These are phyloP conservation scores for Apiotrichum domesticum DNA, from an alignment of 1,284 basidiomycete species.

Conservation along the genomic window DNA sequence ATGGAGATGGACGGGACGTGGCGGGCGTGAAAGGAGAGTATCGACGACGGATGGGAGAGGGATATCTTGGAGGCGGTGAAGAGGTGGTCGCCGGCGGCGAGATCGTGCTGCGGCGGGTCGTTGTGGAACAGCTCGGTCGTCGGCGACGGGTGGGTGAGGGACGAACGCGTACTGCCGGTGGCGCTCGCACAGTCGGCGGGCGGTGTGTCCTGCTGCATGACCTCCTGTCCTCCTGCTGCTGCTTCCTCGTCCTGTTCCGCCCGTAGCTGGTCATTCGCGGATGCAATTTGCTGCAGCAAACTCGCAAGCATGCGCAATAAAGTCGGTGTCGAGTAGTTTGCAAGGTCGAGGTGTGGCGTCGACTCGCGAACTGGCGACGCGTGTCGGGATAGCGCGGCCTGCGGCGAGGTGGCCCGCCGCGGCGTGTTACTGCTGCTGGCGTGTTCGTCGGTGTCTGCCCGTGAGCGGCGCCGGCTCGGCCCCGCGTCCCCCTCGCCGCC, in stretches of 20 bases:
- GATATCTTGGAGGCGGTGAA: conserved; percentile 69
- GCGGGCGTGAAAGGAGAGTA: conserved; percentile 89
- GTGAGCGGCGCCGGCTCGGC: conserved; percentile 12
- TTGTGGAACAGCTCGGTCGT: conserved; percentile 36
- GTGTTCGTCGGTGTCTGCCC: background rate
- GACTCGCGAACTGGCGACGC: conserved; percentile 6
- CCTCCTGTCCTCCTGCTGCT: conserved; percentile 4
- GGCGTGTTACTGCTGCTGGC: background rate
- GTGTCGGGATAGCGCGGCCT: conserved; percentile 12
- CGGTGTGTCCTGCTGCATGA: conserved; percentile 10
- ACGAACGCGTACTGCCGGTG: conserved; percentile 4
- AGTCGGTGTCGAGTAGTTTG: conserved; percentile 54
- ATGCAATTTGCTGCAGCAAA: conserved; percentile 84
- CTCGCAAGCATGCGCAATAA: conserved; percentile 83
- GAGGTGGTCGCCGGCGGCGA: conserved; percentile 17
- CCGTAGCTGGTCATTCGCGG: conserved; percentile 67
- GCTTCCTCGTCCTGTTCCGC: conserved; percentile 32
- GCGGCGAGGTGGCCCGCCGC: conserved; percentile 22
- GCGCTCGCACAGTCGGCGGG: conserved; percentile 2
- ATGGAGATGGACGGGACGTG: conserved; percentile 92
- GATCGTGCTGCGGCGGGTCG: conserved; percentile 46
- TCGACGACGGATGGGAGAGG: conserved; percentile 69
- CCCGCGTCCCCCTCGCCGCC: conserved; percentile 8
- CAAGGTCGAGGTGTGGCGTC: conserved; percentile 51
- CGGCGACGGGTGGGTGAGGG: conserved; percentile 24